Evolutionary conservation across 1,284 basidiomycete species (phyloP), one percentile per base, ranked within the genome.

Genomic region (Fistulina hepatica): DNA sequence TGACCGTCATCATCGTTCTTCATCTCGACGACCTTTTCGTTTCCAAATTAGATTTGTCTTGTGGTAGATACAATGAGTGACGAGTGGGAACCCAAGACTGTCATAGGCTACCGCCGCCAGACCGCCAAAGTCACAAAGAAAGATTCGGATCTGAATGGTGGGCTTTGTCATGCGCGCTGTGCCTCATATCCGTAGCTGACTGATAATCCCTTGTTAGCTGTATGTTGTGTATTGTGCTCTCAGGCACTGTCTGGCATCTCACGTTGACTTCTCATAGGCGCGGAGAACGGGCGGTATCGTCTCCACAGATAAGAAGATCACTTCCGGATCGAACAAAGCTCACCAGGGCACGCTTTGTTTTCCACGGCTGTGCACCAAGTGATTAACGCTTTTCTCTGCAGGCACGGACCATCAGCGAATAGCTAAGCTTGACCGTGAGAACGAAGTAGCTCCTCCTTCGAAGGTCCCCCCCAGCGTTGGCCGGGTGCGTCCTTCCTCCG

Each of bases 401-500:
- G 88, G 84, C 31, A 85, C 88, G 46, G 91, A 97, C 64, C 90
- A 95, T 64, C 88, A 91, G 59, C 76, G 76, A 44, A 92, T 94
- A 56, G 91, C 86, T 24, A 93, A 93, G 57, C 79, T 95, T 32
- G 92, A 93, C 62, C 77, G 86, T 41, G 89, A 95, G 52, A 95
- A 97, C 62, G 94, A 97, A 53, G 93, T 97, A 16, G 88, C 92
- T 7, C 92, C 95, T 6, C 95, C 94, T 31, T 57, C 83, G 46
- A 95, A 93, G 61, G 69, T 98, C 48, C 65, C 71, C 3, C 69
- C 80, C 21, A 70, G 69, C 25, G 86, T 93, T 41, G 91, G 90
- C 50, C 85, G 84, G 60, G 85, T 84, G 48, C 36, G 73, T 59
- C 21, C 37, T 16, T 19, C 37, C 45, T 36, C 35, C 21, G 28